phyloP scores from a whole-genome alignment of 345 rosid genomes.

The Gossypium herbaceum region DNA sequence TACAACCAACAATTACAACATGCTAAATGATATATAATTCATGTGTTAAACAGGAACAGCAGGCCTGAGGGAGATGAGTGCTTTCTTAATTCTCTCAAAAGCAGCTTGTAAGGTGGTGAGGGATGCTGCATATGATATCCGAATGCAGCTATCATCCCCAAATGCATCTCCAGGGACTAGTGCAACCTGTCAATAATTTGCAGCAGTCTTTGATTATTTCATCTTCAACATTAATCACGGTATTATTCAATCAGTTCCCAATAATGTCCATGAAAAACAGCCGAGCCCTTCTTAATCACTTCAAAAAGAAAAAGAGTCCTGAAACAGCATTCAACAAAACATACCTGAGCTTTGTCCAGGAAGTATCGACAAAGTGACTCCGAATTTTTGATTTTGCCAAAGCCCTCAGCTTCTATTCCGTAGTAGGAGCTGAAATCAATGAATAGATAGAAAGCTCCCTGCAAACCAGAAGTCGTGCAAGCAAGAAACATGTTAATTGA shows the following conservation, averaged over 20 bases:
- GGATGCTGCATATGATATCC: slow-evolving; percentile 89
- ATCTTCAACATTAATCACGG: background rate
- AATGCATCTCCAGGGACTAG: slow-evolving; percentile 95
- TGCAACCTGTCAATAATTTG: slow-evolving; percentile 56
- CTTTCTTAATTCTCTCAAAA: slow-evolving; percentile 75
- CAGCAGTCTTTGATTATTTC: background rate
- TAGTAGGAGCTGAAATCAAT: slow-evolving; percentile 78
- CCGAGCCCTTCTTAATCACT: background rate
- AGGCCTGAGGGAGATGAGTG: slow-evolving; percentile 49
- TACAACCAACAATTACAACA: slow-evolving; percentile 8
- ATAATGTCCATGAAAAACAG: background rate
- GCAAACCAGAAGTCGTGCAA: slow-evolving; percentile 26
- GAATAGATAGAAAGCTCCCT: slow-evolving; percentile 98
- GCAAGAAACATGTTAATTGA: slow-evolving; percentile 5
- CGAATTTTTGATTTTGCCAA: slow-evolving; percentile 64
- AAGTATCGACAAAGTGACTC: slow-evolving; percentile 30
- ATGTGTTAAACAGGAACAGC: slow-evolving; percentile 40
- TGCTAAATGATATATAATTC: background rate
- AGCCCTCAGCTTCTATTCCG: slow-evolving; percentile 72
- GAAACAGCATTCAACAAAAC: background rate
- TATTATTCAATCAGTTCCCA: background rate
- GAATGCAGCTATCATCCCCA: slow-evolving; percentile 85
- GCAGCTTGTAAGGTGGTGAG: slow-evolving; percentile 68
- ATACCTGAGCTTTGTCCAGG: slow-evolving; percentile 60
- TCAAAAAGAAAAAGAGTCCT: background rate